Evolutionary conservation across 2,329 filamentous ascomycete species (phyloP).

Genomic region (Fusarium goolgardi): DNA sequence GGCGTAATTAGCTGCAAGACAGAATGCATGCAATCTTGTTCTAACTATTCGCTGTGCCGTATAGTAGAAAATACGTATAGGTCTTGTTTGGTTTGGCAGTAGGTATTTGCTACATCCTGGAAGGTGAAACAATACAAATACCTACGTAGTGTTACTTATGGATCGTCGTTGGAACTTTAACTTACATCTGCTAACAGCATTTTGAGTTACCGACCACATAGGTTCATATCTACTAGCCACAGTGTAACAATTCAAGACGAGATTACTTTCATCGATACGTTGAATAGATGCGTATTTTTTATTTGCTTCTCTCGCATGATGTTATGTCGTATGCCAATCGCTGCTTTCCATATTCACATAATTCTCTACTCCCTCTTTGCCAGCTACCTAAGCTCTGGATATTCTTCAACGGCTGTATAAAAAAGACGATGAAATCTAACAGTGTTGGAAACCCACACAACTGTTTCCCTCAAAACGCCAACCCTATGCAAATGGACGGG

Average conservation of each 20-base stretch:
- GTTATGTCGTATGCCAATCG: background rate
- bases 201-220: background rate
- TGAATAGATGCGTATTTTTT: background rate
- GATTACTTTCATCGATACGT: background rate
- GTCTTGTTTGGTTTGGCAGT: background rate
- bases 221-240: background rate
- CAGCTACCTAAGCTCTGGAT: conserved; percentile 18
- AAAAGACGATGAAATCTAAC: conserved; percentile 28
- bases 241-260: background rate
- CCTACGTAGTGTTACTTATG: background rate
- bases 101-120: background rate
- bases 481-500: conserved; percentile 40
- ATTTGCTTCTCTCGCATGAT: background rate
- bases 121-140: background rate
- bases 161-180: background rate
- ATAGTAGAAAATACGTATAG: background rate
- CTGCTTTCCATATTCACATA: conserved; percentile 10
- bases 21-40: conserved; percentile 4
- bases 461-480: conserved; percentile 38
- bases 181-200: background rate
- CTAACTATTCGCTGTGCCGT: background rate
- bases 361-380: background rate
- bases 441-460: conserved; percentile 17
- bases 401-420: background rate
- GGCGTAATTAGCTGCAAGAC: conserved; percentile 3